Conservation (phyloP, 441 rosid genomes). For the Adansonia gregorii region DNA sequence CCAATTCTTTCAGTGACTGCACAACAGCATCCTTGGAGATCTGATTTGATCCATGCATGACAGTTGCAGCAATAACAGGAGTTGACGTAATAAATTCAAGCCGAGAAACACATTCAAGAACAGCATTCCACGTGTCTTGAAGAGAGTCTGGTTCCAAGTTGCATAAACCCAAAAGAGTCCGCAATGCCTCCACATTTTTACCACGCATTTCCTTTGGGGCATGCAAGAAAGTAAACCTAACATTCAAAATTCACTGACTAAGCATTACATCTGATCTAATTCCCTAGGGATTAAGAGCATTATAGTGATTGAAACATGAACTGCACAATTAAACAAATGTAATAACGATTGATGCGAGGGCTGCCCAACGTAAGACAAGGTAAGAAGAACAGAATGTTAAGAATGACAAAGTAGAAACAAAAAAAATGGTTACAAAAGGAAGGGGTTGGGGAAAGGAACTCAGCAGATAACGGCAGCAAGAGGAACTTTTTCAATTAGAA, state of each 20-base stretch:
- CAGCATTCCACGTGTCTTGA: slow-evolving; percentile 99
- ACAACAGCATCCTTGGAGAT: slow-evolving; percentile 97
- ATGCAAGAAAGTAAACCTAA: slow-evolving; percentile 98
- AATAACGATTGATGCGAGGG: slow-evolving; percentile 10
- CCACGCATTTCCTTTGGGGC: slow-evolving; percentile 98
- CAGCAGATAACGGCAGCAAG: not conserved
- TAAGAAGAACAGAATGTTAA: slow-evolving; percentile 19
- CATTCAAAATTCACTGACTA: slow-evolving; percentile 33
- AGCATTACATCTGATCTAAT: slow-evolving; percentile 6
- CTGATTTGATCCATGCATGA: slow-evolving; percentile 98
- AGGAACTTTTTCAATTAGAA: slow-evolving; percentile 10
- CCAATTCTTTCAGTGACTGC: slow-evolving; percentile 86
- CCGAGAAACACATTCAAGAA: slow-evolving; percentile 98
- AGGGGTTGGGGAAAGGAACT: not conserved
- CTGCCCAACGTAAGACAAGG: slow-evolving; percentile 1
- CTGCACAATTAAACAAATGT: slow-evolving; percentile 17
- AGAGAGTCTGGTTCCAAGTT: slow-evolving; percentile 85
- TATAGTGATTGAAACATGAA: slow-evolving; percentile 19
- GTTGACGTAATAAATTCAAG: slow-evolving; percentile 95
- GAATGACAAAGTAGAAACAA: slow-evolving; percentile 14
- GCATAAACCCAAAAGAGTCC: slow-evolving; percentile 76
- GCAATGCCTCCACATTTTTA: slow-evolving; percentile 98
- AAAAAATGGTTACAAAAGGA: not conserved
- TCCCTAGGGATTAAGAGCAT: not conserved
- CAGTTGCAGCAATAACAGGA: slow-evolving; percentile 90